Conservation (phyloP, 768 basidiomycete genomes). For the Filobasidium wieringae region DNA sequence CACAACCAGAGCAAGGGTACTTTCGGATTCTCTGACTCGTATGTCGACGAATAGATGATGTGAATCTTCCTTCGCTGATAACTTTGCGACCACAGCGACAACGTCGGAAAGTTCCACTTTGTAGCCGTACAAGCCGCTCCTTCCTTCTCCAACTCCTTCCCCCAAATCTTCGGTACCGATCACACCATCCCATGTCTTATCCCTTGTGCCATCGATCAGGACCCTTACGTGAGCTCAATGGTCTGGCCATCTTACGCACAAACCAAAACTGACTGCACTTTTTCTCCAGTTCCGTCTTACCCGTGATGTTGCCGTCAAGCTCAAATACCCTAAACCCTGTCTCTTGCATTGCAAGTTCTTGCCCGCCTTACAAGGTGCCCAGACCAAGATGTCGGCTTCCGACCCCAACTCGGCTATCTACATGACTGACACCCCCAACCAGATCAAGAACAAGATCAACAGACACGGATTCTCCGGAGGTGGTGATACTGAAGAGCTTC, state of each 20-base stretch:
- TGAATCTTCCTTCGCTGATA: background rate
- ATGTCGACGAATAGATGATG: conserved; percentile 36
- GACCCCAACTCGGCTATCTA: conserved; percentile 84
- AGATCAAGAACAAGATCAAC: conserved; percentile 97
- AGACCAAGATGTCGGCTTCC: conserved; percentile 98
- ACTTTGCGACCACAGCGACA: conserved; percentile 56
- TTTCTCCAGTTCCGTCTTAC: conserved; percentile 89
- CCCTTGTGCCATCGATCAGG: conserved; percentile 93
- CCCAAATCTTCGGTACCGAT: conserved; percentile 79
- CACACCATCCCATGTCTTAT: conserved; percentile 84
- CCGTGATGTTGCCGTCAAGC: conserved; percentile 81
- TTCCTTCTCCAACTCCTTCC: conserved; percentile 95
- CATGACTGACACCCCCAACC: conserved; percentile 83
- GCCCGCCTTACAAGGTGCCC: conserved; percentile 92
- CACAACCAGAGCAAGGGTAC: conserved; percentile 87
- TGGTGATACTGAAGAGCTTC: conserved; percentile 88
- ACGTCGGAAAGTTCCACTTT: conserved; percentile 96
- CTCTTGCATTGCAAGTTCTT: conserved; percentile 94
- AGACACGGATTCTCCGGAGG: conserved; percentile 94
- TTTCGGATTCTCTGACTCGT: conserved; percentile 96
- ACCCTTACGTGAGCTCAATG: conserved; percentile 31
- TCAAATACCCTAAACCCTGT: conserved; percentile 90
- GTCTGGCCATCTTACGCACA: background rate
- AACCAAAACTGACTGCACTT: background rate
- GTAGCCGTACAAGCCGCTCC: conserved; percentile 90